phyloP scores from a whole-genome alignment of 1,284 basidiomycete genomes.

The Sporisorium iseilematis-ciliati region DNA sequence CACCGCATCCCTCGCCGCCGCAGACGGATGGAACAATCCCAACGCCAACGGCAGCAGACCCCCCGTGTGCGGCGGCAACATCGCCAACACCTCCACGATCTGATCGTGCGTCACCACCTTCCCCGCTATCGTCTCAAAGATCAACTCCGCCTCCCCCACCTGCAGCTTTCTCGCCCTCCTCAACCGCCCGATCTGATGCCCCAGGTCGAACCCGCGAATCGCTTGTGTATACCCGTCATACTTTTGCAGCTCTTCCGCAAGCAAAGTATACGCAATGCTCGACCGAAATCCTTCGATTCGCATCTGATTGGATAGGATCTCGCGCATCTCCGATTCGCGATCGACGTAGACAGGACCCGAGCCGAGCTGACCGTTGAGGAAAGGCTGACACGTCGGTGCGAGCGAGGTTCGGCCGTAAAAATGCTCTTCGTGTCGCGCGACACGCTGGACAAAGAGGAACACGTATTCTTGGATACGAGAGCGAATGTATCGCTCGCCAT shows the following conservation, averaged over 20 bases:
- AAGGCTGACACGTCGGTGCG: conserved; percentile 74
- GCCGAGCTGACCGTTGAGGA: conserved; percentile 74
- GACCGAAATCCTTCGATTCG: conserved; percentile 84
- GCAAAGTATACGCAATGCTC: conserved; percentile 77
- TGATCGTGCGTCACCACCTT: conserved; percentile 78
- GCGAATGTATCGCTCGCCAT: conserved; percentile 82
- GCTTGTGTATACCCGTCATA: conserved; percentile 66
- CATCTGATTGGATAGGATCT: conserved; percentile 78
- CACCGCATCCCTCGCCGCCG: conserved; percentile 80
- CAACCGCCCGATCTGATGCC: conserved; percentile 80
- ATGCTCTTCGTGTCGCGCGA: conserved; percentile 83
- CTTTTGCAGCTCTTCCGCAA: conserved; percentile 29
- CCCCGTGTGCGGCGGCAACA: conserved; percentile 81
- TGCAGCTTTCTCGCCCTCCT: conserved; percentile 76
- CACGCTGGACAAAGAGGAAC: conserved; percentile 79
- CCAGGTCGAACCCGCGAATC: conserved; percentile 78
- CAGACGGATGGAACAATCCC: conserved; percentile 87
- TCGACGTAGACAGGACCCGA: conserved; percentile 79
- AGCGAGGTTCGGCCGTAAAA: conserved; percentile 77
- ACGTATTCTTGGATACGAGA: conserved; percentile 83
- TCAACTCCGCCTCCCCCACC: conserved; percentile 78
- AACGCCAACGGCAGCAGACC: conserved; percentile 87
- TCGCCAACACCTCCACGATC: conserved; percentile 85
- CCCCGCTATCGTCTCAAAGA: conserved; percentile 78
- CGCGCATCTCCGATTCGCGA: conserved; percentile 75